Conservation (phyloP, 2,329 filamentous ascomycete genomes). For the Dactylellina sp. region DNA sequence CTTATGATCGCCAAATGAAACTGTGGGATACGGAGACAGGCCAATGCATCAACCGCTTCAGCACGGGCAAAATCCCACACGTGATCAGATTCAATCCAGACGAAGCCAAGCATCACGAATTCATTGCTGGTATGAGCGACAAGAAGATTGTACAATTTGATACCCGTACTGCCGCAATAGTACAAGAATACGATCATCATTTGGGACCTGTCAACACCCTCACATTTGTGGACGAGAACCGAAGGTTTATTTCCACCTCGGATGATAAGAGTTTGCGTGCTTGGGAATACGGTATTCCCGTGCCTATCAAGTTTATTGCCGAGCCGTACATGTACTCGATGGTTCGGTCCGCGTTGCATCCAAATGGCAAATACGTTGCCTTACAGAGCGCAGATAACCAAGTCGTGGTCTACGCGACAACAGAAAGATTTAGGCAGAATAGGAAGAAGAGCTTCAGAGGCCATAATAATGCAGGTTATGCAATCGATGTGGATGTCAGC, state of each 20-base stretch:
- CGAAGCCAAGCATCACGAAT: constrained; percentile 81
- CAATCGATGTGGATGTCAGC: constrained; percentile 86
- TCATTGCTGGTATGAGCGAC: constrained; percentile 95
- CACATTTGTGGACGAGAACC: constrained; percentile 92
- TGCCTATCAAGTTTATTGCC: constrained; percentile 97
- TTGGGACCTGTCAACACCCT: constrained; percentile 98
- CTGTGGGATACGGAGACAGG: constrained; percentile 98
- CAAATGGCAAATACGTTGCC: constrained; percentile 90
- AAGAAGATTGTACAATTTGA: constrained; percentile 99
- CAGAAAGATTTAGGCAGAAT: constrained; percentile 96
- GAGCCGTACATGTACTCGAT: constrained; percentile 98
- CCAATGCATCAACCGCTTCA: constrained; percentile 86
- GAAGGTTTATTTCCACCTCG: constrained; percentile 96
- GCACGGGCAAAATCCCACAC: constrained; percentile 93
- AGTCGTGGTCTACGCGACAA: constrained; percentile 93
- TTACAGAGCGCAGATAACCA: constrained; percentile 96
- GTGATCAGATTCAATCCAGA: constrained; percentile 93
- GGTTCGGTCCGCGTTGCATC: constrained; percentile 85
- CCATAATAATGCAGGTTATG: constrained; percentile 94
- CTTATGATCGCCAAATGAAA: constrained; percentile 96
- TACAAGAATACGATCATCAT: constrained; percentile 98
- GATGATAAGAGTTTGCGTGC: constrained; percentile 96
- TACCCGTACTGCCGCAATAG: constrained; percentile 80
- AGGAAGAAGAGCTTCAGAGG: constrained; percentile 96
- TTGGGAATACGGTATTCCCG: constrained; percentile 98